Conservation (phyloP, 306 rosid genomes). For the Canavalia ensiformis region DNA sequence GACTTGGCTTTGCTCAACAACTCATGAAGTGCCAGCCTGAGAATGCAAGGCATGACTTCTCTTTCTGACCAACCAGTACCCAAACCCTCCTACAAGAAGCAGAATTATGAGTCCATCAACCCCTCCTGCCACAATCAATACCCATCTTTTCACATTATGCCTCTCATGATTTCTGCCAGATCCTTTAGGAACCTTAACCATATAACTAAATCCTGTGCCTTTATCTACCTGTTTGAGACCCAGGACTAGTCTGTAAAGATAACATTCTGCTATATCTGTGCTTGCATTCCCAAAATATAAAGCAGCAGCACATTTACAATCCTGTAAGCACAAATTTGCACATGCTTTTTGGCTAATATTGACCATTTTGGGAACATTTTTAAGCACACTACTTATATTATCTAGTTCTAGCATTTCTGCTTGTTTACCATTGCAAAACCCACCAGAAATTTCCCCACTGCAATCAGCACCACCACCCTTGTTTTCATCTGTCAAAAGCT, state of each 20-base stretch:
- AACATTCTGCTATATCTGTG: constrained; percentile 52
- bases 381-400: constrained; percentile 68
- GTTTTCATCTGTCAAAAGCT: constrained; percentile 46
- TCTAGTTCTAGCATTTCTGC: constrained; percentile 75
- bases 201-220: constrained; percentile 62
- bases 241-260: constrained; percentile 63
- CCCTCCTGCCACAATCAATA: constrained; percentile 71
- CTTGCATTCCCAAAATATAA: constrained; percentile 49
- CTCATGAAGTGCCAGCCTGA: constrained; percentile 52
- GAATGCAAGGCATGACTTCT: constrained; percentile 52
- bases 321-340: constrained; percentile 65
- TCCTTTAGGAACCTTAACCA: constrained; percentile 85
- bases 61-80: constrained; percentile 64
- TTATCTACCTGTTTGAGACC: constrained; percentile 75
- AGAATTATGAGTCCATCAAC: constrained; percentile 82
- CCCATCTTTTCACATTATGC: constrained; percentile 76
- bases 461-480: constrained; percentile 49
- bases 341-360: constrained; percentile 73
- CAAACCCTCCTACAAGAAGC: constrained; percentile 71
- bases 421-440: constrained; percentile 52
- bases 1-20: not conserved
- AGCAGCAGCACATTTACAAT: constrained; percentile 80
- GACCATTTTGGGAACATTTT: constrained; percentile 45
- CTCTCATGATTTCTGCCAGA: constrained; percentile 49
- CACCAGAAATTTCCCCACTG: constrained; percentile 45